Evolutionary conservation across 371 early-diverging fungal genomes (phyloP).

Genomic region (Blyttiomyces sp.): DNA sequence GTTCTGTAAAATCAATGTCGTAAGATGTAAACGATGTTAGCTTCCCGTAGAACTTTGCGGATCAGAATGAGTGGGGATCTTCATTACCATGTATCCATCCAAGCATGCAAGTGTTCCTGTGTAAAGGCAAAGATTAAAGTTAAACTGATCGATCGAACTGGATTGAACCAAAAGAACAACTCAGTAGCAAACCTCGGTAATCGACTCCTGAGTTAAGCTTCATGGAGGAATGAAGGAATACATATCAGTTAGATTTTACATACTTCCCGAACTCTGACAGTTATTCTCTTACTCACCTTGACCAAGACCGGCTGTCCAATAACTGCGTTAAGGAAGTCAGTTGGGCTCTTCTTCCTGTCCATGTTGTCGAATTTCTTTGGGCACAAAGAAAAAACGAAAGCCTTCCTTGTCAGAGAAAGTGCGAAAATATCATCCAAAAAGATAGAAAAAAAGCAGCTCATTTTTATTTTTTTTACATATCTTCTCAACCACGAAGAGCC

Average conservation of each 20-base stretch:
- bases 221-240: too few species aligned
- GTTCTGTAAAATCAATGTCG: slow-evolving; percentile 54
- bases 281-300: too few species aligned
- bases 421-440: too few species aligned
- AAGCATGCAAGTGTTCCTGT: slow-evolving; percentile 89
- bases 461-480: too few species aligned
- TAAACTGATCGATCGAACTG: not conserved
- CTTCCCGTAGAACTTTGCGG: not conserved
- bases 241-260: too few species aligned
- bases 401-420: too few species aligned
- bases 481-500: too few species aligned
- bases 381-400: too few species aligned
- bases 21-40: not conserved
- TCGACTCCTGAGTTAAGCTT: slow-evolving; percentile 93
- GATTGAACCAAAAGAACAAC: too few species aligned
- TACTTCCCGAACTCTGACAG: too few species aligned
- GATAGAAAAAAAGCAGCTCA: too few species aligned
- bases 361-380: too few species aligned
- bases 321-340: slow-evolving; percentile 78
- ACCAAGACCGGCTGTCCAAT: slow-evolving; percentile 75
- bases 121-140: not conserved
- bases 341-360: slow-evolving; percentile 48
- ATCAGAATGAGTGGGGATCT: slow-evolving; percentile 2
- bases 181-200: slow-evolving; percentile 68
- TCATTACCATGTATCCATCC: slow-evolving; percentile 86